Percentiles rank a stretch among this genome's conserved stretches.
Conservation (phyloP, 1,139 yeast species). For the Fermentozyma sake region DNA sequence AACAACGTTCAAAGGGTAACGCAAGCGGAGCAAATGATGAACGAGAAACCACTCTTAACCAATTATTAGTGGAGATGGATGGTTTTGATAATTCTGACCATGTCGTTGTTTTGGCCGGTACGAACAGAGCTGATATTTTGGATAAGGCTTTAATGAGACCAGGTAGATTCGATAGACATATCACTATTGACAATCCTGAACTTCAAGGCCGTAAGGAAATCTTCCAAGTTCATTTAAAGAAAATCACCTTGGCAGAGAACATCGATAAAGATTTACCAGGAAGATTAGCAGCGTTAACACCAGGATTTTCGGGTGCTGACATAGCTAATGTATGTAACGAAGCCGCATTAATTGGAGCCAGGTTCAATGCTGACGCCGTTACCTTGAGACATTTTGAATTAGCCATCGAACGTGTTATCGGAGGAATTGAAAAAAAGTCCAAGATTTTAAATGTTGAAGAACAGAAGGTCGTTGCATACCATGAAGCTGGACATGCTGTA, state of each 20-base stretch:
- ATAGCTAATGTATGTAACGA: slow-evolving; percentile 96
- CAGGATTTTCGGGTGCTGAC: slow-evolving; percentile 98
- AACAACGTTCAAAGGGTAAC: slow-evolving; percentile 80
- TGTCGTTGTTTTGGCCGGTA: slow-evolving; percentile 95
- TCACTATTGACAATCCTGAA: slow-evolving; percentile 87
- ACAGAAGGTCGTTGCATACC: slow-evolving; percentile 87
- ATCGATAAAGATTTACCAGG: slow-evolving; percentile 62
- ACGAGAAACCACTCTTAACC: slow-evolving; percentile 93
- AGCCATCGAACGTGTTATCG: slow-evolving; percentile 96
- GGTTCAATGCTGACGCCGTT: slow-evolving; percentile 67
- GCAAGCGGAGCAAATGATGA: slow-evolving; percentile 92
- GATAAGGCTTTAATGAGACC: slow-evolving; percentile 94
- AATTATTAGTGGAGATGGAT: slow-evolving; percentile 95
- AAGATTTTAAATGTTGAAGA: slow-evolving; percentile 80
- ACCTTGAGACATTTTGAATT: slow-evolving; percentile 80
- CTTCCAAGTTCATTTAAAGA: slow-evolving; percentile 76
- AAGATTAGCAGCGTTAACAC: slow-evolving; percentile 89
- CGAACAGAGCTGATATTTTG: slow-evolving; percentile 89
- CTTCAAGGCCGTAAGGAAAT: slow-evolving; percentile 90
- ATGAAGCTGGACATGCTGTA: slow-evolving; percentile 98
- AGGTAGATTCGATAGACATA: slow-evolving; percentile 94
- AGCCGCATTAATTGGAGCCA: slow-evolving; percentile 94
- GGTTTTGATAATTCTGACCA: slow-evolving; percentile 89
- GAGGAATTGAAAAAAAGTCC: slow-evolving; percentile 90
- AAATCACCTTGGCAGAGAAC: slow-evolving; percentile 49